Base-by-base conservation (phyloP, 345 rosid genomes). In the Anacardium occidentale region DNA sequence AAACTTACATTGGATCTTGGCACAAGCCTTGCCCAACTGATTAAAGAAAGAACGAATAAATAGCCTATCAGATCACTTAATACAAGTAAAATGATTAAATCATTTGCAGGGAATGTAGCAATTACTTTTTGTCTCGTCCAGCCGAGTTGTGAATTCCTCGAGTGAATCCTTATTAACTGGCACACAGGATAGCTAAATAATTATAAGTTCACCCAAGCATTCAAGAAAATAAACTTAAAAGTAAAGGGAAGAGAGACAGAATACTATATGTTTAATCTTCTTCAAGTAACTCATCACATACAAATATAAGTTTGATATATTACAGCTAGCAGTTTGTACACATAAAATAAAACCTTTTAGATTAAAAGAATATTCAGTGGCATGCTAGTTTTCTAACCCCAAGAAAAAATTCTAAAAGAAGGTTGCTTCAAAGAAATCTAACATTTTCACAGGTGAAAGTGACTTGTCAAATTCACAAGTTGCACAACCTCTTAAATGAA, bases 111-210 rank as follows among this genome's bases (percentile, higher is more conserved):
- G 32, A 52, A 75, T 37, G 45, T 20, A 32, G 29, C 56, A 78
- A 86, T 83, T 74, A 88, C 92, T 73, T 88, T 86, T 74, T 88
- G 92, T 21, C 90, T 84, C 64, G 87, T 83, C 90, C 92, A 88
- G 47, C 88, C 85, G 64, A 75, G 83, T 75, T 72, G 85, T 63
- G 82, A 76, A 71, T 79, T 83, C 79, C 86, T 81, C 22, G 78
- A 69, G 63, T 80, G 83, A 78, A 86, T 86, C 75, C 83, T 80
- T 61, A 76, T 68, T 57, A 85, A 74, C 89, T 85, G 79, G 55
- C 68, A 75, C 68, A 32, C 60, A 52, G n/a, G 40, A 24, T 7
- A 37, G 67, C 56, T 55, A 44, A 51, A 51, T 68, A 57, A 74
- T 34, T 65, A 20, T 62, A 60, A 70, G 62, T 73, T 21, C 62